Evolutionary conservation across 2,329 filamentous ascomycete species (phyloP), one percentile per base, ranked within the genome.

Genomic region (Allantophomopsis cytisporea): DNA sequence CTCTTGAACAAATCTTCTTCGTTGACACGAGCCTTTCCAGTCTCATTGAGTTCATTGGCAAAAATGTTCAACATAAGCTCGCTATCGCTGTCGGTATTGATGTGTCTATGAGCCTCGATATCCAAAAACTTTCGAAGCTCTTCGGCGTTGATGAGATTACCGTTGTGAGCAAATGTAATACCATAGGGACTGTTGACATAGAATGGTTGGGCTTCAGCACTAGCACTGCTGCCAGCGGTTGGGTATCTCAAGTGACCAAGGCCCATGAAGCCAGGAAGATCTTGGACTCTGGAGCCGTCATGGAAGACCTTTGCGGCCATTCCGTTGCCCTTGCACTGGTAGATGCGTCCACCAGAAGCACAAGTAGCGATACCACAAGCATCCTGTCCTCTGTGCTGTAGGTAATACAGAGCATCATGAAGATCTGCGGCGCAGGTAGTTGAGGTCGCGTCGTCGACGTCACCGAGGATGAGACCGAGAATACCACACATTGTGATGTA

Each of bases 31-130:
- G 80, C 74, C 62, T 91, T 91, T 50, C 81, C 80, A 18, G 81
- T 84, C 60, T 86, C 77, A 48, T 82, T 80, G 36, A 91, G 71
- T 57, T 83, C 82, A 57, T 83, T 76, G 17, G 87, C 88, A 50
- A 89, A 94, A 49, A 94, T 73, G 60, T 94, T 94, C 44, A 94
- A 69, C 64, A 91, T 83, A 45, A 89, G 63, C 63, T 94, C 87
- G 49, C 80, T 86, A 62, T 94, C 86, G 42, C 80, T 87, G 53
- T 93, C 85, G 20, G 86, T 88, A 61, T 94, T 94, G 66, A 59
- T 51, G 41, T 60, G 54, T 42, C 54, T 45, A 40, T 57, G 55
- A 17, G 54, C 49, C 18, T 60, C 55, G 32, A 52, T 46, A 33
- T 62, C 60, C 11, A 63, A 49, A 49, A 74, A 79, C 44, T 65